Evolutionary conservation across 768 basidiomycete genomes (phyloP).

Genomic region (Mycena rosella): DNA sequence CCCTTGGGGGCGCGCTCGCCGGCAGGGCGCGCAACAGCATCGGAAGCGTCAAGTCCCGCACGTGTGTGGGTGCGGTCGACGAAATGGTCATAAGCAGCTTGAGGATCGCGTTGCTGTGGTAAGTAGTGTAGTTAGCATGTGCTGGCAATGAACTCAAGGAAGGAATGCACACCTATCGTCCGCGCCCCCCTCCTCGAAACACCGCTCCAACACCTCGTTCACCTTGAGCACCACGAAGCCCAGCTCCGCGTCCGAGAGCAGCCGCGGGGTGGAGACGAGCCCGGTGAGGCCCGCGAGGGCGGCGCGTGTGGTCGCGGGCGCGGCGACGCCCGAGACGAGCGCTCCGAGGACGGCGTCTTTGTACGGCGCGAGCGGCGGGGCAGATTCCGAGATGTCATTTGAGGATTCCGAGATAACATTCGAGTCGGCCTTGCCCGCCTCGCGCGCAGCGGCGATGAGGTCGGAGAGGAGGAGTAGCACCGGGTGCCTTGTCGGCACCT

Average conservation of each 20-base stretch:
- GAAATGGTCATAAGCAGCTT: conserved; percentile 76
- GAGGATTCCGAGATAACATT: too few relatives aligned
- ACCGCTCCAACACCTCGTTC: conserved; percentile 73
- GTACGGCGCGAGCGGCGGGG: conserved; percentile 65
- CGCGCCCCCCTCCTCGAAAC: conserved; percentile 60
- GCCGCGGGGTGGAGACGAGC: conserved; percentile 71
- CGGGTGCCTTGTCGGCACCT: conserved; percentile 73
- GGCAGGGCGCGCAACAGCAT: conserved; percentile 84
- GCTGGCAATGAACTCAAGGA: too few relatives aligned
- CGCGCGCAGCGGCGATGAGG: conserved; percentile 66
- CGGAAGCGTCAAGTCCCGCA: conserved; percentile 84
- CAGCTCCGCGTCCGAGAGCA: conserved; percentile 80
- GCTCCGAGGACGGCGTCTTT: conserved; percentile 84
- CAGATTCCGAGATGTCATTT: too few relatives aligned
- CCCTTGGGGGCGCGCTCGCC: conserved; percentile 67
- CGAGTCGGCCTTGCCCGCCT: conserved; percentile 46
- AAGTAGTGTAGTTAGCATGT: conserved; percentile 18
- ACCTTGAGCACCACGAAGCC: conserved; percentile 83
- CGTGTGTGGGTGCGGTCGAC: conserved; percentile 66
- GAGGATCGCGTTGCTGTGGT: conserved; percentile 67
- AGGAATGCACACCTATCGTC: conserved; percentile 61
- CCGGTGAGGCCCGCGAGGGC: conserved; percentile 77
- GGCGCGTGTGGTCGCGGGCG: conserved; percentile 62
- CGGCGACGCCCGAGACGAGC: conserved; percentile 69
- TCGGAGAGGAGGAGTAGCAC: conserved; percentile 78